phyloP scores from a whole-genome alignment of 345 rosid species.

The Psidium guajava region DNA sequence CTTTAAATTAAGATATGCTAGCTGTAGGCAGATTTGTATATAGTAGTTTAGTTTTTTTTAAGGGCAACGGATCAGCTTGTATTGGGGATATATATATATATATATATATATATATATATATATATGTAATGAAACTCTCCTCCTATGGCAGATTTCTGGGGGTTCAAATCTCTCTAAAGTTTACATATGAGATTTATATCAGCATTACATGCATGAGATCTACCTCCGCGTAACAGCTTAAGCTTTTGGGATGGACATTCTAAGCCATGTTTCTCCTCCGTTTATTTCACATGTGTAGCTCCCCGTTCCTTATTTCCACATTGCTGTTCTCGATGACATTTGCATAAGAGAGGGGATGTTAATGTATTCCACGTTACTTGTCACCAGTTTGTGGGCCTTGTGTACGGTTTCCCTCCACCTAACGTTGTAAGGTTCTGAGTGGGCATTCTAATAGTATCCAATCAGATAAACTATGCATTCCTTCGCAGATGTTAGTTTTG shows the following conservation, averaged over 20 bases:
- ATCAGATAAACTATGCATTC: background rate
- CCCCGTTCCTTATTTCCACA: background rate
- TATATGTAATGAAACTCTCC: too few relatives aligned
- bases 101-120: too few relatives aligned
- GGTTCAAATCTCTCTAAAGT: too few relatives aligned
- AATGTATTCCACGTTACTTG: background rate
- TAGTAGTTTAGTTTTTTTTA: too few relatives aligned
- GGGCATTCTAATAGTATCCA: background rate
- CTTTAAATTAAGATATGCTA: too few relatives aligned
- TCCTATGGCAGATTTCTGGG: too few relatives aligned
- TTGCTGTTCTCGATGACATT: background rate
- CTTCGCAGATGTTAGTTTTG: slow-evolving; percentile 36
- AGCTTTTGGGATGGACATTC: background rate
- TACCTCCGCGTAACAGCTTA: background rate
- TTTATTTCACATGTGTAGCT: background rate
- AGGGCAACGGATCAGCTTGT: too few relatives aligned
- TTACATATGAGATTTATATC: background rate
- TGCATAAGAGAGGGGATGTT: background rate
- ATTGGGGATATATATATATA: too few relatives aligned
- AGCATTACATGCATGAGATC: background rate
- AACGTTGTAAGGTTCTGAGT: background rate
- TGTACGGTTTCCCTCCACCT: background rate
- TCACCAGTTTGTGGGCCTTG: background rate
- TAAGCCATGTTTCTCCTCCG: background rate
- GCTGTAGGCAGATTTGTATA: too few relatives aligned